A percentile compares a stretch with the other conserved stretches of the same genome.
These are phyloP conservation scores for Neurospora sp. DNA, from an alignment of 495 filamentous ascomycete genomes.

Conservation along the genomic window DNA sequence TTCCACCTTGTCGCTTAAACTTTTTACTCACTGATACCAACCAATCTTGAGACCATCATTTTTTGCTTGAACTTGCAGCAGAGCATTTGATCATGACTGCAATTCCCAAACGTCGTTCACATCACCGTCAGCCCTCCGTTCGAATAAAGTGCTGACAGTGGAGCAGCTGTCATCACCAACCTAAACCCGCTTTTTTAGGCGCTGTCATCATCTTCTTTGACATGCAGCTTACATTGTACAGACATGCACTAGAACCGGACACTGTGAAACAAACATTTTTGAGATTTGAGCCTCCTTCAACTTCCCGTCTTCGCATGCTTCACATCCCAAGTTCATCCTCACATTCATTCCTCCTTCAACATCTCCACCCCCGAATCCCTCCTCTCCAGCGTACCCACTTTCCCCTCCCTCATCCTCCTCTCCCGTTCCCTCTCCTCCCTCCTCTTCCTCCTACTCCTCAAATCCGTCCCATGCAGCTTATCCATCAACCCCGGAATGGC, in stretches of 20 bases:
- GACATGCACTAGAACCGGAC: background rate
- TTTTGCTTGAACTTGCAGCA: no score
- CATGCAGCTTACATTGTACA: background rate
- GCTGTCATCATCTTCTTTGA: background rate
- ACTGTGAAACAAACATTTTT: background rate
- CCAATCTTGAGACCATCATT: no score
- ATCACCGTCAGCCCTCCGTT: background rate
- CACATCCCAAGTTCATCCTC: background rate
- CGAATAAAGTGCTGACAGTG: background rate
- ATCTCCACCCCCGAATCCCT: background rate
- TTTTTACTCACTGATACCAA: no score
- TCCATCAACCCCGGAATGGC: slow-evolving; percentile 28
- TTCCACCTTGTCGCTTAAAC: no score
- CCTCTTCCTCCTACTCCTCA: slow-evolving; percentile 5
- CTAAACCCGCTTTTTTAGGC: background rate
- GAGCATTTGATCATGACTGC: background rate
- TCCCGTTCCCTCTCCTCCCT: background rate
- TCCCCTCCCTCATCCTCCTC: no score
- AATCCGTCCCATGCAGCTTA: slow-evolving; percentile 33
- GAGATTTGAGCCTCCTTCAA: no score
- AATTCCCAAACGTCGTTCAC: background rate
- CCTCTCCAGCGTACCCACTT: no score
- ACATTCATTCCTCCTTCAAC: background rate
- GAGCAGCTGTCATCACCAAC: background rate
- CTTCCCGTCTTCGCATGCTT: no score